These are phyloP conservation scores for Tubosaeta brunneosetosa DNA, from an alignment of 768 basidiomycete species.

Conservation along the genomic window DNA sequence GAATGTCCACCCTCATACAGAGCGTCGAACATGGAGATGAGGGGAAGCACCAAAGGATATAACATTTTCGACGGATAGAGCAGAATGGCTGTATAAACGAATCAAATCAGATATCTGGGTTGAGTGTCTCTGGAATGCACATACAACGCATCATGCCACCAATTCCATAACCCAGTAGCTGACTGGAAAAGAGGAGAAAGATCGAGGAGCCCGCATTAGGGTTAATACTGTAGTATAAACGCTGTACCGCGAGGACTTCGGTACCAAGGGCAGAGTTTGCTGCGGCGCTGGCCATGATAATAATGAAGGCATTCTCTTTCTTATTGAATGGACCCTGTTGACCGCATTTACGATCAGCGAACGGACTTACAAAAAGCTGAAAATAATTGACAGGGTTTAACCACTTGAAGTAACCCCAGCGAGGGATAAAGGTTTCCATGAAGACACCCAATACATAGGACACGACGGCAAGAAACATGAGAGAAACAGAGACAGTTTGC, in stretches of 20 bases:
- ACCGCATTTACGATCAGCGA: background rate
- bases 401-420: conserved; percentile 39
- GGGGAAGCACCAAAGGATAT: conserved; percentile 32
- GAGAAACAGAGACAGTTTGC: conserved; percentile 52
- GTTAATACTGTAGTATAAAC: conserved; percentile 48
- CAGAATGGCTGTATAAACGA: conserved; percentile 11
- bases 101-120: background rate
- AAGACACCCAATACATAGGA: conserved; percentile 46
- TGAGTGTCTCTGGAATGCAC: background rate
- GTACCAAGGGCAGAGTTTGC: conserved; percentile 53
- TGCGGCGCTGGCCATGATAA: conserved; percentile 54
- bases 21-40: conserved; percentile 26
- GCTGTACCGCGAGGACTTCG: conserved; percentile 52
- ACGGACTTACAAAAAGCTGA: background rate
- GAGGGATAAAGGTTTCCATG: conserved; percentile 45
- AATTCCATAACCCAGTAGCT: conserved; percentile 47
- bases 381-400: conserved; percentile 43
- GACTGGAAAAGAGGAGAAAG: conserved; percentile 38
- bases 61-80: conserved; percentile 46
- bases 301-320: conserved; percentile 54
- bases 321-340: conserved; percentile 52
- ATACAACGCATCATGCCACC: conserved; percentile 49
- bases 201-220: conserved; percentile 46
- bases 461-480: conserved; percentile 53
- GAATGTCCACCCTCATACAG: conserved; percentile 39